Evolutionary conservation across 257 asterid genomes (phyloP), one percentile per base, ranked within the genome.

Genomic region (Leonotis leonurus): DNA sequence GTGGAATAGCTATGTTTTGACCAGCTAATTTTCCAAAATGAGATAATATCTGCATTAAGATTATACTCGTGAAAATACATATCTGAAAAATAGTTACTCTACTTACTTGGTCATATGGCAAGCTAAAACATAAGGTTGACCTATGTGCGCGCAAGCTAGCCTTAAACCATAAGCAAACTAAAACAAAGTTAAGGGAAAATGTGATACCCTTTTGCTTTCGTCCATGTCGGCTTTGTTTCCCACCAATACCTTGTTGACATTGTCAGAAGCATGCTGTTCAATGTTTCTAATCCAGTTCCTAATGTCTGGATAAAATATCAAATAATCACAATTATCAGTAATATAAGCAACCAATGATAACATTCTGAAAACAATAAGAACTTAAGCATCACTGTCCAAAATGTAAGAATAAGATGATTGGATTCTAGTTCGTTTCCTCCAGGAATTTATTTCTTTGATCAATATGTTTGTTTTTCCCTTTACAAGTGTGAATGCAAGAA

Each of bases 171-270:
- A 40, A 53, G 40, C 6, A 65, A 36, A 14, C 45, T 1, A 56
- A 61, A 48, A 39, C 40, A 12, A 53, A 61, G 54, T 16, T 0
- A 40, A 52, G 44, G 29, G 44, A 51, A 39, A 16, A n/a, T n/a
- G n/a, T n/a, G n/a, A 9, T 46, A 80, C 89, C 86, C 89, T 76
- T 72, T 78, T 83, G 86, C 86, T 83, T 77, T 83, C 86, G 20
- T 83, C 89, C 86, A 77, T 80, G 67, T 83, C 89, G 56, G 89
- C 89, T 67, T 83, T 80, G 81, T 83, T 83, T 53, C 86, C 89
- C 4, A 83, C 84, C 72, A 83, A 62, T 60, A 81, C 53, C 75
- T 78, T 81, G 82, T 81, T 78, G 73, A 81, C 88, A 65, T 81
- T 81, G 74, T 81, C 88, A 39, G 85, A 78, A 59, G 88, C 88